These are phyloP conservation scores for Talaromyces albobiverticillius DNA, from an alignment of 2,329 filamentous ascomycete species.

Conservation along the genomic window DNA sequence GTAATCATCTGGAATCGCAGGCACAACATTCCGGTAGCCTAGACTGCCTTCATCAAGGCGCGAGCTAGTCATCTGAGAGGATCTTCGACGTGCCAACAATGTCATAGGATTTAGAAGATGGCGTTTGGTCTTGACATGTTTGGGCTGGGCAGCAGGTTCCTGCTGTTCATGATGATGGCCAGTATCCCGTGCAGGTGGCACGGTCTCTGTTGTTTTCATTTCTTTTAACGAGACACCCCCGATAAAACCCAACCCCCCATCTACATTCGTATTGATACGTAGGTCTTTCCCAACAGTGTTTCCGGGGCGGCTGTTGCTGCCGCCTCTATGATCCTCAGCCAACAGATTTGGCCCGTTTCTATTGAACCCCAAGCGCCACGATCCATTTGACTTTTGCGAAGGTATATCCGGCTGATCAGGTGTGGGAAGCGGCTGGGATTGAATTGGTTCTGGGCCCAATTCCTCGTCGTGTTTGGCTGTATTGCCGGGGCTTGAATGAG, in stretches of 20 bases:
- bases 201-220: slow-evolving; percentile 15
- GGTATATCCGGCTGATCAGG: neutral
- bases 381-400: slow-evolving; percentile 11
- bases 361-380: slow-evolving; percentile 12
- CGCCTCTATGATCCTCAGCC: slow-evolving; percentile 2
- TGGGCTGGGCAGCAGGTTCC: slow-evolving; percentile 16
- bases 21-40: slow-evolving; percentile 47
- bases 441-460: slow-evolving; percentile 25
- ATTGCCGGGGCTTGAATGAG: slow-evolving; percentile 32
- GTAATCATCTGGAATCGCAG: slow-evolving; percentile 58
- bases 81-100: slow-evolving; percentile 56
- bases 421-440: slow-evolving; percentile 25
- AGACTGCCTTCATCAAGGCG: slow-evolving; percentile 52
- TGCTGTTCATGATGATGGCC: slow-evolving; percentile 21
- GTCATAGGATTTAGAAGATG: slow-evolving; percentile 62
- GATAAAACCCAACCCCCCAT: slow-evolving; percentile 10
- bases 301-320: neutral
- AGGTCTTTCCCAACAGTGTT: slow-evolving; percentile 6
- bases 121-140: slow-evolving; percentile 49
- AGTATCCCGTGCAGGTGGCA: slow-evolving; percentile 27
- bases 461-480: slow-evolving; percentile 20
- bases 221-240: slow-evolving; percentile 14
- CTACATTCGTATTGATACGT: slow-evolving; percentile 14
- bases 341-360: neutral
- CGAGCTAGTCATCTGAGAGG: slow-evolving; percentile 48